These are phyloP conservation scores for Ganoderma meredithae DNA, from an alignment of 1,284 basidiomycete genomes.

Conservation along the genomic window DNA sequence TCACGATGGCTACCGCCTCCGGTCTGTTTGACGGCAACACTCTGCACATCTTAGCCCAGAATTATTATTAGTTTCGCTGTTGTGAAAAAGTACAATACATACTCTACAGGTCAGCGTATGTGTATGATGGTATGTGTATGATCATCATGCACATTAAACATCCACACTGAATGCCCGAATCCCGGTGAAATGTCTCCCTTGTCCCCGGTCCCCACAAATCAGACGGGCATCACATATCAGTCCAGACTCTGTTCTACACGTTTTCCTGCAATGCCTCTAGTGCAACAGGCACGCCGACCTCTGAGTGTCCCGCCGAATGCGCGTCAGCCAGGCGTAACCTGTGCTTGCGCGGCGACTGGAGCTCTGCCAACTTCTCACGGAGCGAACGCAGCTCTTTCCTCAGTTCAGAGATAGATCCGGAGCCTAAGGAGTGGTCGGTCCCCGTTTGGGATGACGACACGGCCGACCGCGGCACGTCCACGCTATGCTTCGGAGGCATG, in stretches of 20 bases:
- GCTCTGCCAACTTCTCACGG: neutral
- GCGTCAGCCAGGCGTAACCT: neutral
- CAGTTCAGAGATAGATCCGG: neutral
- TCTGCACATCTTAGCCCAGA: neutral
- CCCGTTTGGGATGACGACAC: neutral
- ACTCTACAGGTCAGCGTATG: neutral
- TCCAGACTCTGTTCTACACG: neutral
- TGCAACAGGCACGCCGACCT: neutral
- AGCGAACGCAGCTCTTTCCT: neutral
- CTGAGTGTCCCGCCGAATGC: neutral
- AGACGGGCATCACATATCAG: neutral
- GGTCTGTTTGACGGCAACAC: neutral
- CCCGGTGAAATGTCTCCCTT: too few species aligned
- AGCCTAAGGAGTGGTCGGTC: neutral
- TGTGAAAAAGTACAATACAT: neutral
- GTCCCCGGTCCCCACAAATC: neutral
- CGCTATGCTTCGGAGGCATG: neutral
- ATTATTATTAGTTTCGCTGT: neutral
- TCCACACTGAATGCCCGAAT: neutral
- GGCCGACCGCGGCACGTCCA: slow-evolving; percentile 8
- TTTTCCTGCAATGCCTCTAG: neutral
- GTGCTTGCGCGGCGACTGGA: slow-evolving; percentile 3
- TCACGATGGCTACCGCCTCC: neutral
- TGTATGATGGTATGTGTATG: too few species aligned
- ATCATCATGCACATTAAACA: too few species aligned